phyloP scores from a whole-genome alignment of 2,329 filamentous ascomycete genomes.

The Aureobasidium zeae region DNA sequence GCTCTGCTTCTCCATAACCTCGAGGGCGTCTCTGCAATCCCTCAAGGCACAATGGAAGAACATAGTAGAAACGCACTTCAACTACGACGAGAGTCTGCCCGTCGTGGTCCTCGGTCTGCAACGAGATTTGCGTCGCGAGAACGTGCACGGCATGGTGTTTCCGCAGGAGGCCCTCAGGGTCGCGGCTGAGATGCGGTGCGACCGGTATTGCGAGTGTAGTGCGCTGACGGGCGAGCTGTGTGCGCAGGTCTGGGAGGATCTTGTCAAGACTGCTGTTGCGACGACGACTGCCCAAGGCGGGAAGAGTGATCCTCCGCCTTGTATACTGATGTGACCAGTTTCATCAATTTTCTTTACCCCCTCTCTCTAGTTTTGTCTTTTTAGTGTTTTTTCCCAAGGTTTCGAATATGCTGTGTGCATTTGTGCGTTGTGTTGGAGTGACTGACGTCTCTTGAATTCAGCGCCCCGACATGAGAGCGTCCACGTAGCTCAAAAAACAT shows the following conservation, averaged over 20 bases:
- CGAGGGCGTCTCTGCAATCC: conserved; percentile 41
- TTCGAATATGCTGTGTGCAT: too few species aligned
- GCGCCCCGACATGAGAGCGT: too few species aligned
- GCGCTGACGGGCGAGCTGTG: conserved; percentile 52
- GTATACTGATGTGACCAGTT: conserved; percentile 32
- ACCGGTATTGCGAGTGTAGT: conserved; percentile 55
- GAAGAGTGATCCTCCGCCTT: conserved; percentile 35
- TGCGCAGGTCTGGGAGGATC: conserved; percentile 50
- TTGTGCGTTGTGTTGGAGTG: too few species aligned
- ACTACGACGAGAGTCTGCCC: conserved; percentile 42
- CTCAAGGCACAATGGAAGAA: conserved; percentile 38
- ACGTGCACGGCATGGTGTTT: conserved; percentile 37
- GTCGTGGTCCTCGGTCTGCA: conserved; percentile 53
- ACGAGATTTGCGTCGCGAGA: conserved; percentile 44
- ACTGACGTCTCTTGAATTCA: too few species aligned
- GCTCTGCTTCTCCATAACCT: conserved; percentile 50
- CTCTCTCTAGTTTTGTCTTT: too few species aligned
- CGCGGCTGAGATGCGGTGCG: conserved; percentile 51
- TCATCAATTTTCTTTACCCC: too few species aligned
- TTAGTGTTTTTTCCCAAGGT: too few species aligned
- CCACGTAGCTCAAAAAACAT: too few species aligned
- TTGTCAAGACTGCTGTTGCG: conserved; percentile 49
- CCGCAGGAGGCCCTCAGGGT: conserved; percentile 40
- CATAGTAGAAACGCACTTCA: conserved; percentile 43
- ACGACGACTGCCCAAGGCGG: conserved; percentile 48